Percentiles rank a stretch among this genome's conserved stretches.
Conservation (phyloP, 2,329 filamentous ascomycete species). For the Curvularia verruculosa region DNA sequence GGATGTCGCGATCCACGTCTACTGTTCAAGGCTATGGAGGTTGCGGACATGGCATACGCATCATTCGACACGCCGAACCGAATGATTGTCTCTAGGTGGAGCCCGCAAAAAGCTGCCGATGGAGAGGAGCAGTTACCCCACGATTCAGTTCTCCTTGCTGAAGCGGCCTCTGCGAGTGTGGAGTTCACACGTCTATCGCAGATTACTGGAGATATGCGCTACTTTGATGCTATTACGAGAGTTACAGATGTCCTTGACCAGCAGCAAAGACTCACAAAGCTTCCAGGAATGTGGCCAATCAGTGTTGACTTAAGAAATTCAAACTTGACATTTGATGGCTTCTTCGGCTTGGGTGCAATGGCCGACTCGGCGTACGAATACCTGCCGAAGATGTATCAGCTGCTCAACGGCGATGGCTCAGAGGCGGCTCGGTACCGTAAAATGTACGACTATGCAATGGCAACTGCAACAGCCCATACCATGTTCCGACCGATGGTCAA, state of each 20-base stretch:
- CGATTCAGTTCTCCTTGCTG: conserved; percentile 50
- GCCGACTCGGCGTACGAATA: conserved; percentile 48
- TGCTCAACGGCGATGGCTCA: conserved; percentile 52
- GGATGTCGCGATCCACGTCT: conserved; percentile 67
- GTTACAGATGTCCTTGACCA: conserved; percentile 50
- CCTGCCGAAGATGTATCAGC: conserved; percentile 54
- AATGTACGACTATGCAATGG: conserved; percentile 61
- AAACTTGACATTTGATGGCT: conserved; percentile 50
- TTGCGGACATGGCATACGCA: conserved; percentile 79
- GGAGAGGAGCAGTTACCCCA: conserved; percentile 48
- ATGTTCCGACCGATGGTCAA: conserved; percentile 59
- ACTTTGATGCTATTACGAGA: conserved; percentile 54
- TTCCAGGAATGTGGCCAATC: conserved; percentile 57
- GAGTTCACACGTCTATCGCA: conserved; percentile 56
- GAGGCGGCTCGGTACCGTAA: conserved; percentile 57
- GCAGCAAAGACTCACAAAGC: conserved; percentile 50
- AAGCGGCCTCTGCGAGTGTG: conserved; percentile 54
- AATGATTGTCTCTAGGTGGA: conserved; percentile 69
- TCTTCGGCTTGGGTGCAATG: conserved; percentile 43
- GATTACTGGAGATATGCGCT: conserved; percentile 52
- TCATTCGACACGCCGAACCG: conserved; percentile 91
- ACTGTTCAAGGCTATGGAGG: conserved; percentile 77
- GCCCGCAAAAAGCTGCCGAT: conserved; percentile 44
- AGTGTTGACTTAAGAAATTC: conserved; percentile 48
- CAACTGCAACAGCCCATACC: conserved; percentile 52